Evolutionary conservation across 2,329 filamentous ascomycete species (phyloP).

Genomic region (Penicillium sp.): DNA sequence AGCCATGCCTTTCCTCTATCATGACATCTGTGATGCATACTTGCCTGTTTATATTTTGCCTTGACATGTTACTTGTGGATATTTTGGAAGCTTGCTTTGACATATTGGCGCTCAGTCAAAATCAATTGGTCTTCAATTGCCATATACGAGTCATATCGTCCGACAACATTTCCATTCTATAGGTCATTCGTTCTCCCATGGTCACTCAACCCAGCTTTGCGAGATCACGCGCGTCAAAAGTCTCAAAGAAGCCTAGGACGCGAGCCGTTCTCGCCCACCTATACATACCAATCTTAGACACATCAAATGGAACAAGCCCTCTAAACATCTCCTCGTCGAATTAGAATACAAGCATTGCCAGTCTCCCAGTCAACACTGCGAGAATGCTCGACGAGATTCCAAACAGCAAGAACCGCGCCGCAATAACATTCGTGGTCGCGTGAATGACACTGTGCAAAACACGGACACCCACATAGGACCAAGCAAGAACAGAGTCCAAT

Average conservation of each 20-base stretch:
- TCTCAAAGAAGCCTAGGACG: too few species aligned
- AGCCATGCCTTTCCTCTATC: slow-evolving; percentile 1
- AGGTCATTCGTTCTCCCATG: too few species aligned
- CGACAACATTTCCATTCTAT: background rate
- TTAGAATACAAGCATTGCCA: background rate
- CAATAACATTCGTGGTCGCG: slow-evolving; percentile 38
- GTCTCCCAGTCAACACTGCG: slow-evolving; percentile 31
- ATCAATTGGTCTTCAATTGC: background rate
- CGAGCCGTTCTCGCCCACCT: too few species aligned
- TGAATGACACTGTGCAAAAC: slow-evolving; percentile 47
- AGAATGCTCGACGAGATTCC: slow-evolving; percentile 31
- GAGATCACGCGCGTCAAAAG: too few species aligned
- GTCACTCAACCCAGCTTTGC: too few species aligned
- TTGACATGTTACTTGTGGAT: background rate
- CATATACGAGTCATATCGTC: background rate
- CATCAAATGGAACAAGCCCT: background rate
- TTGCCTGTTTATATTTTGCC: background rate
- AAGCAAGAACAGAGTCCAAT: slow-evolving; percentile 39
- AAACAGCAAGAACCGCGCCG: slow-evolving; percentile 40
- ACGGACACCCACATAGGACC: slow-evolving; percentile 45
- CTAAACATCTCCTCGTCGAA: background rate
- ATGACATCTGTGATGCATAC: background rate
- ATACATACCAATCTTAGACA: too few species aligned
- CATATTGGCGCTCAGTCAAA: background rate
- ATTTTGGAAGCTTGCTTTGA: background rate